Conservation (phyloP, 352 stramenopile genomes). For the Globisporangium yorkense region DNA sequence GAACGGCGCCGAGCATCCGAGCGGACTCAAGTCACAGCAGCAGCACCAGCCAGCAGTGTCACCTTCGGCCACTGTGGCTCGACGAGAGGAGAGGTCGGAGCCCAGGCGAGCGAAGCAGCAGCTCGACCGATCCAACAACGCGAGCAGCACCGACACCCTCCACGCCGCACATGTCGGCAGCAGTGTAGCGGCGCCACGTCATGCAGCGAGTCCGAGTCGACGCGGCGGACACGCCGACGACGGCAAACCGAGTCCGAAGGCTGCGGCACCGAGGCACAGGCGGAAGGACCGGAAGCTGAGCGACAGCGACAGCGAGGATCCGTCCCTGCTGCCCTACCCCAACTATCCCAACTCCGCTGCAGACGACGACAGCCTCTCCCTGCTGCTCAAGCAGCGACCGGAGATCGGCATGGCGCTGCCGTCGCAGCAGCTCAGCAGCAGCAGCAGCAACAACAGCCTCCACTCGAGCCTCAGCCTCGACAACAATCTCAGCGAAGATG, state of each 20-base stretch:
- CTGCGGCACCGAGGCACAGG: background rate
- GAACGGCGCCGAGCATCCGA: background rate
- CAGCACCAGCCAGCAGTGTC: background rate
- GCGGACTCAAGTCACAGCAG: conserved; percentile 2
- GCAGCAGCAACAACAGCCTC: conserved; percentile 1
- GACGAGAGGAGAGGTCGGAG: conserved; percentile 9
- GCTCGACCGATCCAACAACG: conserved; percentile 12
- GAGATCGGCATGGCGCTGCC: background rate
- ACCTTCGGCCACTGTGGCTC: background rate
- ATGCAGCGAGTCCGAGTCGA: background rate
- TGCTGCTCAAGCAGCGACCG: conserved; percentile 17
- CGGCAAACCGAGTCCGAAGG: background rate
- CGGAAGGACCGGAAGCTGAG: conserved; percentile 3
- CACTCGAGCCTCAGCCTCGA: background rate
- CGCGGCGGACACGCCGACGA: background rate
- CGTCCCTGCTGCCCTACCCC: background rate
- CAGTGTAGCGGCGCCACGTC: no score
- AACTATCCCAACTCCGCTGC: background rate
- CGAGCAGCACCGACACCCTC: conserved; percentile 11
- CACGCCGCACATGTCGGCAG: background rate
- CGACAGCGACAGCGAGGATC: conserved; percentile 7
- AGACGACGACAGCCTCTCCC: conserved; percentile 24
- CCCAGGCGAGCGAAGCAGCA: conserved; percentile 6
- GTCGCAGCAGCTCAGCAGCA: background rate
- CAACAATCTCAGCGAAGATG: conserved; percentile 14